These are phyloP conservation scores for Choricystis sp. DNA, from an alignment of 139 green algal species.

Conservation along the genomic window DNA sequence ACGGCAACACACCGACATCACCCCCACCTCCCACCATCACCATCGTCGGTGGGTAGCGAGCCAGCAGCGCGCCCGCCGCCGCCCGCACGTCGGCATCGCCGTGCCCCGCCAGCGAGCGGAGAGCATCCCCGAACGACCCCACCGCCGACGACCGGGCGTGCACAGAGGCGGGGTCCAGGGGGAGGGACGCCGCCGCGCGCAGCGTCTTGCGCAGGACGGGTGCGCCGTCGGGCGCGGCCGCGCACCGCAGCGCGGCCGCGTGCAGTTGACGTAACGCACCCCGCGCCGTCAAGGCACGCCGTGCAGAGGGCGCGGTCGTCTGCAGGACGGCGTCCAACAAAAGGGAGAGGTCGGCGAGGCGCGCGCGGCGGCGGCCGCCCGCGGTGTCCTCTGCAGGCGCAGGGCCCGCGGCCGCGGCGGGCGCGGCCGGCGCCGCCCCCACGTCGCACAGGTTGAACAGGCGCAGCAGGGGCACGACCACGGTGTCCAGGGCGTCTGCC, in stretches of 20 bases:
- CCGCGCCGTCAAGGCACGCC: conserved; percentile 41
- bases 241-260: conserved; percentile 21
- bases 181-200: conserved; percentile 42
- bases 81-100: conserved; percentile 44
- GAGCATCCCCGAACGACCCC: conserved; percentile 59
- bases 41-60: too few relatives aligned
- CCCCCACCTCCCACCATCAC: not conserved
- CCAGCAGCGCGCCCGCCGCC: conserved; percentile 11
- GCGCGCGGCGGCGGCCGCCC: conserved; percentile 33
- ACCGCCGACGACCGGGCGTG: conserved; percentile 45
- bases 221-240: conserved; percentile 29
- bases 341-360: conserved; percentile 69
- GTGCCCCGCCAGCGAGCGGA: conserved; percentile 34
- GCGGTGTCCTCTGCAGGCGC: conserved; percentile 4
- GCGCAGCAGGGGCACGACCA: conserved; percentile 33
- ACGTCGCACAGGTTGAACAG: conserved; percentile 90
- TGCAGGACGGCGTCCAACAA: conserved; percentile 70
- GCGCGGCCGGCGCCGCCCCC: conserved; percentile 4
- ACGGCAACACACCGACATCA: not conserved
- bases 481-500: conserved; percentile 1
- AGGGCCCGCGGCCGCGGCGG: not conserved
- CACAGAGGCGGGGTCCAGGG: conserved; percentile 43
- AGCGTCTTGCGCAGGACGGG: conserved; percentile 44
- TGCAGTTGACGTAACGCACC: conserved; percentile 72
- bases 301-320: conserved; percentile 19